Base-by-base conservation (phyloP, 2,329 filamentous ascomycete species). In the Venturia effusa region DNA sequence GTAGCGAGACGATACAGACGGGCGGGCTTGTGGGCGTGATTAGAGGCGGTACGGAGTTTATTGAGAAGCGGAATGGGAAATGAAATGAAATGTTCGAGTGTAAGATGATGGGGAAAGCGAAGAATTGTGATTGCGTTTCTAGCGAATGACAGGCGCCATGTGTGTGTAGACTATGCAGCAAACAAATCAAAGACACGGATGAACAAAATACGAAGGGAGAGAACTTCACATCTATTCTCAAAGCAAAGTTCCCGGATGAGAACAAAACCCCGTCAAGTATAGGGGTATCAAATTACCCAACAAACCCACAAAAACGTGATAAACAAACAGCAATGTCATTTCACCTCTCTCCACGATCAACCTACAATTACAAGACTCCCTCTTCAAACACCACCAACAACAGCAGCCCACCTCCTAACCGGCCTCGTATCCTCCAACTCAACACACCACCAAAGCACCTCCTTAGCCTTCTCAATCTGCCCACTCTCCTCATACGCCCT, bases 391-490 rank as follows among this genome's bases (percentile, higher is more conserved):
- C 3, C 43, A n/a, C 45, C 45, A 34, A 10, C 30, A 34, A 91
- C 81, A 68, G 83, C 86, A 37, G 80, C 82, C 94, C 93, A 97
- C 65, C 84, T 83, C 64, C 94, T 84, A 59, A 96, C 83, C 0
- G 88, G 90, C 67, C 84, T 85, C 8, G 85, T 86, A 73, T 99
- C 93, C 73, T 97, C 94, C 37, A 99, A 80, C 75, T 97, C 92
- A 15, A 99, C 89, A 70, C 92, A 96, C 92, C 93, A 97, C 94
- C 94, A 97, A 7, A 97, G 81, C 57, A 92, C 91, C 69, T 94
- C 89, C 77, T 92, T 95, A 17, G 94, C 89, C 78, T 93, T 96
- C 43, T 94, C 89, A 1, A 85, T 76, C 77, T 96, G 90, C 0
- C 88, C 89, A 64, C 90, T 89, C 72, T 92, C 85, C 75, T 99